Base-by-base conservation (phyloP, 768 basidiomycete species). In the Amanita polypyramis region DNA sequence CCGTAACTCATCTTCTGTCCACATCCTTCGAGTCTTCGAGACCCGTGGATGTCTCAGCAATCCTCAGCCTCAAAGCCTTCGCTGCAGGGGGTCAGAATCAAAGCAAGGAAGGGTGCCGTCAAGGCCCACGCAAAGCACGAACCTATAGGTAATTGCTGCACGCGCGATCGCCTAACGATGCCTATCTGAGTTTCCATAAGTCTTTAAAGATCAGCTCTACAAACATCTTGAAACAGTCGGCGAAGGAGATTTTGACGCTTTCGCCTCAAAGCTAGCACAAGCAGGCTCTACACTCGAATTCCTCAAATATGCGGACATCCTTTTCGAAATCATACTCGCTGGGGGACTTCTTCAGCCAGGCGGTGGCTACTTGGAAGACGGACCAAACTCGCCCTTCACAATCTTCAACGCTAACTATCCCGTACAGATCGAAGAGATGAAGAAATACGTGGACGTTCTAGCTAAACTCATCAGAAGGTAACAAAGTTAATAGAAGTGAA, bases 341-440 rank as follows among this genome's bases (percentile, higher is more conserved):
- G 95, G 95, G 42, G 91, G 92, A 35, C 84, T 99, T 54, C 80
- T 99, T 58, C 94, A 97, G 67, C 96, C 95, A 15, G 95, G 95
- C 44, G 95, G 95, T 51, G 79, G 73, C 58, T 93, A 88, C 68
- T 58, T 97, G 66, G 92, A 96, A 50, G 89, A 92, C 52, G 82
- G 80, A 42, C 85, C 89, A 23, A 72, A 80, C 11, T 92, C 85
- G 32, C 89, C 93, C 33, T 94, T 97, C 72, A 85, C 90, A 48
- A 72, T 94, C 62, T 79, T 88, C 70, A 82, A 83, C 55, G 84
- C 84, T 56, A 79, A 81, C 59, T 78, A 83, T 59, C 83, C 89
- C 52, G 80, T 75, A 56, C 77, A 87, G 63, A 70, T 83, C 61
- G 84, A 83, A 45, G 89, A 95, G 70, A 70, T 97, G 66, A 94